A percentile compares a stretch with the other conserved stretches of the same genome.
Conservation (phyloP, 495 filamentous ascomycete genomes). For the Hamigera avellanea region DNA sequence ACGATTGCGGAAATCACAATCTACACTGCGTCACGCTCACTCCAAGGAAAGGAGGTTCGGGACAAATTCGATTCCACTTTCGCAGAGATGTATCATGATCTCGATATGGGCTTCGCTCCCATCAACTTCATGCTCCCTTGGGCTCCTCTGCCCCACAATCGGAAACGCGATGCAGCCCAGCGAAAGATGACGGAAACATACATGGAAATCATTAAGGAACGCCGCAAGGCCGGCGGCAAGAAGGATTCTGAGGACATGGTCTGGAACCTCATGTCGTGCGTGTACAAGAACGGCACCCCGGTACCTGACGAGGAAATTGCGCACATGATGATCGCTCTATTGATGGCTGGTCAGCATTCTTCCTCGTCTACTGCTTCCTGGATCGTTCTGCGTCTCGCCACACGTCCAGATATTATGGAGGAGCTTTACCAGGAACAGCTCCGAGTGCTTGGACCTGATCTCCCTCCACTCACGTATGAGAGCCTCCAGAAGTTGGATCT, state of each 20-base stretch:
- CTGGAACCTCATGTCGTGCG: constrained; percentile 54
- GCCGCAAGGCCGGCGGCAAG: constrained; percentile 34
- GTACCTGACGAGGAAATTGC: constrained; percentile 52
- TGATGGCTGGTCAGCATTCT: constrained; percentile 58
- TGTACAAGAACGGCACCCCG: constrained; percentile 49
- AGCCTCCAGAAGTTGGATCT: constrained; percentile 40
- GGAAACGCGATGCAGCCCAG: constrained; percentile 46
- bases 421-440: constrained; percentile 47
- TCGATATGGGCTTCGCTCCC: constrained; percentile 53
- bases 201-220: constrained; percentile 45
- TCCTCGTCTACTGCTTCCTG: constrained; percentile 47
- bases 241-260: constrained; percentile 53
- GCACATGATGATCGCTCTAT: constrained; percentile 57
- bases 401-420: constrained; percentile 42
- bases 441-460: constrained; percentile 36
- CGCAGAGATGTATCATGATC: constrained; percentile 52
- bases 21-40: constrained; percentile 53
- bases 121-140: constrained; percentile 58
- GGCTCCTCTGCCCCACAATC: constrained; percentile 51
- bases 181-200: constrained; percentile 46
- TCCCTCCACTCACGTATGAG: constrained; percentile 44
- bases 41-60: constrained; percentile 56
- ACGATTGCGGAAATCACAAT: constrained; percentile 51
- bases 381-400: constrained; percentile 48
- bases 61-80: constrained; percentile 49